Evolutionary conservation across 2,329 filamentous ascomycete species (phyloP), one percentile per base, ranked within the genome.

Genomic region (Botrytis byssoidea): DNA sequence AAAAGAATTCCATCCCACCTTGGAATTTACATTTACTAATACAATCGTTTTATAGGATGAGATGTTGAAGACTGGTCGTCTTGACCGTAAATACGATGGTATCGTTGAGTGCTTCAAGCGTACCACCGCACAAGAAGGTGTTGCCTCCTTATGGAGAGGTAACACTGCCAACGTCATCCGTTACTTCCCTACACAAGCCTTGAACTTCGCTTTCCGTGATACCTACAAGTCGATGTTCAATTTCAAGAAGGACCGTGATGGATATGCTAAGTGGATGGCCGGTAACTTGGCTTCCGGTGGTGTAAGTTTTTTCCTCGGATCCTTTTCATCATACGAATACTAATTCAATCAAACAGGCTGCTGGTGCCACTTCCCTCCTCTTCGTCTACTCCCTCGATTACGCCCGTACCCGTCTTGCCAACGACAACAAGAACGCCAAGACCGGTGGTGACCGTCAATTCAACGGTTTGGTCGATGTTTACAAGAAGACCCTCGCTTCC

Each of bases 121-220:
- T 85, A 98, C 96, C 84, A 90, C 89, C 79, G 91, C 91, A 83
- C 89, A 93, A 79, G 96, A 99, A 90, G 96, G 96, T 93, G 87
- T 96, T 82, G 91, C 96, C 86, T 91, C 95, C 79, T 90, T 99
- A 83, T 99, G 96, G 96, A 92, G 96, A 91, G 96, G 96, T 88
- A 99, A 99, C 94, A 99, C 96, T 85, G 96, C 96, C 94, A 99
- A 99, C 92, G 96, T 99, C 87, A 97, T 99, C 91, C 96, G 96
- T 93, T 99, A 99, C 90, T 99, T 99, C 94, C 96, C 96, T 82
- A 99, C 96, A 86, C 96, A 99, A 91, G 96, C 96, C 83, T 90
- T 99, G 86, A 99, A 99, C 95, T 99, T 99, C 85, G 96, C 96
- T 85, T 99, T 99, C 96, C 96, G 96, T 87, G 96, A 99, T 88